Percentiles rank a stretch among this genome's conserved stretches.
phyloP scores from a whole-genome alignment of 1,139 yeast species.

The Blastobotrys indianensis region DNA sequence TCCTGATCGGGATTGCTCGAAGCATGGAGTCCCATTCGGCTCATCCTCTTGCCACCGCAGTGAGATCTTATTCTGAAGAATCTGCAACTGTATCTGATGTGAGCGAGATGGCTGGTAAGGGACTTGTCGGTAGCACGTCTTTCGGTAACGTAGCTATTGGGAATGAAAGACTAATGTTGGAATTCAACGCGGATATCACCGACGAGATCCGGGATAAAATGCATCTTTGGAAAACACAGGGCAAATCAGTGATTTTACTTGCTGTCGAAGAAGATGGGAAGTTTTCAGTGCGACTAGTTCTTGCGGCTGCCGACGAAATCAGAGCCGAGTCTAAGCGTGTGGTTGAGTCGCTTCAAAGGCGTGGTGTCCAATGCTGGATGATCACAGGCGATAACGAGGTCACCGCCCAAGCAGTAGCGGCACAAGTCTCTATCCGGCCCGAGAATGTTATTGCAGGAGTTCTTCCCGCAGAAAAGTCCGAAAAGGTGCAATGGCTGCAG shows the following conservation, averaged over 20 bases:
- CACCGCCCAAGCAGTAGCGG: slow-evolving; percentile 66
- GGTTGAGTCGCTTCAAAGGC: slow-evolving; percentile 40
- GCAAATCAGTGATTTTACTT: slow-evolving; percentile 58
- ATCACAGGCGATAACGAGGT: slow-evolving; percentile 60
- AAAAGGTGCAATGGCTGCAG: slow-evolving; percentile 51
- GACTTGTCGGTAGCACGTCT: slow-evolving; percentile 43
- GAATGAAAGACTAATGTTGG: slow-evolving; percentile 52
- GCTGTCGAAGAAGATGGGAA: slow-evolving; percentile 40
- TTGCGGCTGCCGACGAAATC: slow-evolving; percentile 61
- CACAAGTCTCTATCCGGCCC: slow-evolving; percentile 51
- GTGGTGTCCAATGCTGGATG: slow-evolving; percentile 62
- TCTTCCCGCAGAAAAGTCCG: slow-evolving; percentile 66
- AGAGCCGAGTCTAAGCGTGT: slow-evolving; percentile 57
- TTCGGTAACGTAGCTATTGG: slow-evolving; percentile 46
- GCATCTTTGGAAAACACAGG: slow-evolving; percentile 54
- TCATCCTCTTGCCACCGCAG: slow-evolving; percentile 65
- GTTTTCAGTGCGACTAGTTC: slow-evolving; percentile 41
- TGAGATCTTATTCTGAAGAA: slow-evolving; percentile 41
- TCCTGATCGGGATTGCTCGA: slow-evolving; percentile 44
- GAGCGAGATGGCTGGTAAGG: slow-evolving; percentile 50
- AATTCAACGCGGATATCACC: slow-evolving; percentile 37
- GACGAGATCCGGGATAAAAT: slow-evolving; percentile 28
- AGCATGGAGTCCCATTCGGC: slow-evolving; percentile 61
- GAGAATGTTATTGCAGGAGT: slow-evolving; percentile 65
- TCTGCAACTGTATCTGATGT: slow-evolving; percentile 27